These are phyloP conservation scores for Paramecium primaurelia DNA, from an alignment of 73 alveolate species.

Conservation along the genomic window DNA sequence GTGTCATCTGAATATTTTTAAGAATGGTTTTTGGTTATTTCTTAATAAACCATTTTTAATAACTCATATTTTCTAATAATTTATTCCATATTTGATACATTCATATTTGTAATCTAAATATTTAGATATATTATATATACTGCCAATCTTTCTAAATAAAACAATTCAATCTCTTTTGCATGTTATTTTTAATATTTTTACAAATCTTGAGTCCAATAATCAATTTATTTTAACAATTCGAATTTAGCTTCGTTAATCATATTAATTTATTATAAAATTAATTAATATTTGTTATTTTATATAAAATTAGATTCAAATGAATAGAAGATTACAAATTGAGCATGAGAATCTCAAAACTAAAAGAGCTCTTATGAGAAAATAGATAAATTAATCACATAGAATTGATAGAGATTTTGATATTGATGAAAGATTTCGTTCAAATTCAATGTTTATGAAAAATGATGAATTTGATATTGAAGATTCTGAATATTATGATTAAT, in stretches of 20 bases:
- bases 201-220: neutral
- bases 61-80: neutral
- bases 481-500: neutral
- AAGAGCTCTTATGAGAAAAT: slow-evolving; percentile 21
- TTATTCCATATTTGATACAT: neutral
- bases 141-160: neutral
- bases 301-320: neutral
- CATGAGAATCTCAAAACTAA: neutral
- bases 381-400: slow-evolving; percentile 27
- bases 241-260: slow-evolving; percentile 13
- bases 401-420: neutral
- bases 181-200: neutral
- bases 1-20: neutral
- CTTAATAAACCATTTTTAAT: neutral
- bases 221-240: neutral
- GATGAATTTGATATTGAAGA: neutral
- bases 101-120: neutral
- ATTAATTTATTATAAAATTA: neutral
- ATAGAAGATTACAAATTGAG: neutral
- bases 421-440: neutral
- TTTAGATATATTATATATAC: neutral
- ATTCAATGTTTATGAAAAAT: neutral
- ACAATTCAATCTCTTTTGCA: neutral
- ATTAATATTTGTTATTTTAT: neutral
- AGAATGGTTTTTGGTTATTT: neutral